A percentile compares a stretch with the other conserved stretches of the same genome.
These are phyloP conservation scores for Omphalotus guepiniiformis DNA, from an alignment of 768 basidiomycete species.

Conservation along the genomic window DNA sequence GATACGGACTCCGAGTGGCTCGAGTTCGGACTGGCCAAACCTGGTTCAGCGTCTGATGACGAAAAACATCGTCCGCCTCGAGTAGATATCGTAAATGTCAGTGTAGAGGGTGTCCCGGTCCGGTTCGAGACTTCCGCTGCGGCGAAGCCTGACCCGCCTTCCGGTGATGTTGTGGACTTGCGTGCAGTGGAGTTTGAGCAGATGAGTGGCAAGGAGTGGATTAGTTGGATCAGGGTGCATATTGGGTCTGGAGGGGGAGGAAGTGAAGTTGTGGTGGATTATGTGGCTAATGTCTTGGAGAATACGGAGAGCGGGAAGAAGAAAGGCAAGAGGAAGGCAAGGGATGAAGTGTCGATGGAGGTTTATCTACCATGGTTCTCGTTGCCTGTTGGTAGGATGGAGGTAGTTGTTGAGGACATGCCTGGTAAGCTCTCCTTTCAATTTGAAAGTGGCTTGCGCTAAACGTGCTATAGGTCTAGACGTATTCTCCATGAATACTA, in stretches of 20 bases:
- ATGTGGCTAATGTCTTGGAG: slow-evolving; percentile 45
- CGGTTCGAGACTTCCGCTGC: slow-evolving; percentile 49
- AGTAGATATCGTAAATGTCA: slow-evolving; percentile 55
- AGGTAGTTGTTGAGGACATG: slow-evolving; percentile 52
- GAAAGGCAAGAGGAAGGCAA: slow-evolving; percentile 34
- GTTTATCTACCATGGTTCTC: slow-evolving; percentile 69
- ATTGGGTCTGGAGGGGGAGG: slow-evolving; percentile 50
- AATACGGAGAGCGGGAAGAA: slow-evolving; percentile 20
- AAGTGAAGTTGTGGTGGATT: slow-evolving; percentile 54
- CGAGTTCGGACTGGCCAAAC: slow-evolving; percentile 66
- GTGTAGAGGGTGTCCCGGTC: slow-evolving; percentile 62
- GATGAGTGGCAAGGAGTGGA: slow-evolving; percentile 44
- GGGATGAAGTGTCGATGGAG: slow-evolving; percentile 29
- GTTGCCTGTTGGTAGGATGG: slow-evolving; percentile 62
- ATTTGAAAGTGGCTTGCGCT: no score
- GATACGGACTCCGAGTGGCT: slow-evolving; percentile 67
- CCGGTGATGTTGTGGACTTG: background rate
- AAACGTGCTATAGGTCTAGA: slow-evolving; percentile 23
- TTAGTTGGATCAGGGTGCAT: slow-evolving; percentile 44
- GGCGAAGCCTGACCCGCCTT: slow-evolving; percentile 29
- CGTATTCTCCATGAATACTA: slow-evolving; percentile 44
- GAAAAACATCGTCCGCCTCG: slow-evolving; percentile 29
- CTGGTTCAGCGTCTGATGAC: slow-evolving; percentile 13
- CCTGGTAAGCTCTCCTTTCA: slow-evolving; percentile 39
- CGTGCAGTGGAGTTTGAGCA: slow-evolving; percentile 36